Evolutionary conservation across 371 early-diverging fungal genomes (phyloP).

Genomic region (Nematocida sp.): DNA sequence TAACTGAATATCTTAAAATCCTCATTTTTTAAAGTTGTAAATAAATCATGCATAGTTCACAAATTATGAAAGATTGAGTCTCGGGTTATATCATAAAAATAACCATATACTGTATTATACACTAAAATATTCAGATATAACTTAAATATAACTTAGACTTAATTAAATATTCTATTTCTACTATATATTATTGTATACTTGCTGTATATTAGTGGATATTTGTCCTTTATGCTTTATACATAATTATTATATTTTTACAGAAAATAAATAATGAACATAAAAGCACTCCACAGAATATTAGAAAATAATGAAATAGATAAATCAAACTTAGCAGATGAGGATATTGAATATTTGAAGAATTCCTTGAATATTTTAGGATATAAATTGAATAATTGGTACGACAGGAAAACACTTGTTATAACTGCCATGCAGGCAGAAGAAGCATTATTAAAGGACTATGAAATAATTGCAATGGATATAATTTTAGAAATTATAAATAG

Average conservation of each 20-base stretch:
- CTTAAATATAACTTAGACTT: too few relatives aligned
- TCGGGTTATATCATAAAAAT: too few relatives aligned
- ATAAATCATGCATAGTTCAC: too few relatives aligned
- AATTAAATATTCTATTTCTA: background rate
- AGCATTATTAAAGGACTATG: constrained; percentile 7
- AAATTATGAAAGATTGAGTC: too few relatives aligned
- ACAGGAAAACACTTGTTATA: constrained; percentile 22
- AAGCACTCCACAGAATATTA: constrained; percentile 7
- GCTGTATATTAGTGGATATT: background rate
- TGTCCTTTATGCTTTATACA: too few relatives aligned
- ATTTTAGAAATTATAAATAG: background rate
- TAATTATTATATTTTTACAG: too few relatives aligned
- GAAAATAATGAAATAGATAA: constrained; percentile 21
- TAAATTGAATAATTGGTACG: constrained; percentile 16
- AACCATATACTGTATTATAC: too few relatives aligned
- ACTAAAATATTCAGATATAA: too few relatives aligned
- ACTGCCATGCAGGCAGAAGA: background rate
- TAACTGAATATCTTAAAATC: too few relatives aligned
- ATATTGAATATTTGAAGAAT: constrained; percentile 13
- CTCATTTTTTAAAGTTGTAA: too few relatives aligned
- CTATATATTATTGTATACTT: background rate
- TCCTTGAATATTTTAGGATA: constrained; percentile 10
- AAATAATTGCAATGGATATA: constrained; percentile 34
- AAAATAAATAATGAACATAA: constrained; percentile 5
- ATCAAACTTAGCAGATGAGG: constrained; percentile 4